Base-by-base conservation (phyloP, 2,329 filamentous ascomycete genomes). In the Westerdykella aurantiaca region DNA sequence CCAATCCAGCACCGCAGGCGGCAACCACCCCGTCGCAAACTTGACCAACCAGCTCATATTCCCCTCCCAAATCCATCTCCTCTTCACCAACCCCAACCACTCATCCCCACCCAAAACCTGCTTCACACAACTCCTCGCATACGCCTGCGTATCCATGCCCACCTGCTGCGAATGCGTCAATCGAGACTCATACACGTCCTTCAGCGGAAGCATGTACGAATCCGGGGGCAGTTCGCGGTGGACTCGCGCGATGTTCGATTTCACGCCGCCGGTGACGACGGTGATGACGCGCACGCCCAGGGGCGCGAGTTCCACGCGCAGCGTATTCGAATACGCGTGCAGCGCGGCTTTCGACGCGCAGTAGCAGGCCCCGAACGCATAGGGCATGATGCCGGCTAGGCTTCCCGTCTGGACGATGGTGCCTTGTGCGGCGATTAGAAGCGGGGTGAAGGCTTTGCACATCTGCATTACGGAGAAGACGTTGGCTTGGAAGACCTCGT, bases 311-410 rank as follows among this genome's bases (percentile, higher is more conserved):
- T 82, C 78, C 14, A 82, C 72, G 11, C 80, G 72, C 38, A 82
- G 59, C 0, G 77, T 79, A 46, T 82, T 72, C 44, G 72, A 75
- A 58, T 78, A 82, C 1, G 72, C 68, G 56, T 81, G 78, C 31
- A 82, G 56, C 0, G 80, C 79, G 0, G 77, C 79, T 58, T 82
- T 82, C 31, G 73, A 75, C 6, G 78, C 76, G 52, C 78, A 79
- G 66, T 83, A 82, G 3, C 65, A 65, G 6, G 61, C 47, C 17
- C 65, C 67, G 46, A 69, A 71, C 4, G 67, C 68, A 42, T 71
- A 71, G 0, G 68, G 51, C 58, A 71, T 70, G 1, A 72, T 55
- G 7, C 58, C 72, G 0, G 72, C 72, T 18, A 75, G 38, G 6
- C 61, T 68, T 0, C 72, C 72, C 10, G 73, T 73, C 46, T 69